A percentile compares a stretch with the other conserved stretches of the same genome.
phyloP scores from a whole-genome alignment of 306 rosid genomes.

The Malus domestica region ASM211411v1 NC_041802.1:17962001-17962500 shows the following conservation, averaged over 20 bases:
- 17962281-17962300: slow-evolving; percentile 82
- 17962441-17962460: not conserved
- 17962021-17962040: slow-evolving; percentile 2
- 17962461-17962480: slow-evolving; percentile 8
- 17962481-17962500: slow-evolving; percentile 82
- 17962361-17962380: slow-evolving; percentile 87
- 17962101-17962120: slow-evolving; percentile 94
- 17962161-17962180: slow-evolving; percentile 36
- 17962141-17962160: slow-evolving; percentile 69
- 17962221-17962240: not conserved
- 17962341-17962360: slow-evolving; percentile 94
- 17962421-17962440: not conserved
- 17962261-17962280: not conserved
- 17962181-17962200: slow-evolving; percentile 7
- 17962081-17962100: slow-evolving; percentile 75
- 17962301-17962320: slow-evolving; percentile 89
- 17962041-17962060: slow-evolving; percentile 8
- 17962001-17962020: slow-evolving; percentile 10
- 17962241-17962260: slow-evolving; percentile 11
- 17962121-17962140: slow-evolving; percentile 79
- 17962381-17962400: slow-evolving; percentile 4
- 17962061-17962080: slow-evolving; percentile 71
- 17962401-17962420: not conserved
- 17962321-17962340: slow-evolving; percentile 90
- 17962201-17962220: not conserved